phyloP scores from a whole-genome alignment of 2,329 filamentous ascomycete genomes.

The Xenoacremonium recifei region DNA sequence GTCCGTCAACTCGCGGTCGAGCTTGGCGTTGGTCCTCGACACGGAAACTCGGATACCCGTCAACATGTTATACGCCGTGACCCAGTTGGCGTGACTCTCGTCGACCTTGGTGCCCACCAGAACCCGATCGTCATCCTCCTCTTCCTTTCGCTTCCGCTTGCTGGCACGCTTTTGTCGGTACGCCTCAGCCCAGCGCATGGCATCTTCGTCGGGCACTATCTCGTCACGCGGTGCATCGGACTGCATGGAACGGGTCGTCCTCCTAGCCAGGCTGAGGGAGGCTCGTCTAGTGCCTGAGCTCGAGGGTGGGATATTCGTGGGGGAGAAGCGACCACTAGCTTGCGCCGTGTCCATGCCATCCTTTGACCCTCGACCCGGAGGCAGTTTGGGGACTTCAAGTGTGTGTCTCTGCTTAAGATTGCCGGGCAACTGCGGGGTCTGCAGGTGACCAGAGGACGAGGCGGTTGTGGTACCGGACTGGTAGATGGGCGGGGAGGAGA shows the following conservation, averaged over 20 bases:
- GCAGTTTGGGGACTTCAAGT: slow-evolving; percentile 75
- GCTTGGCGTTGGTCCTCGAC: slow-evolving; percentile 92
- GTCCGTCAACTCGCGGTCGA: slow-evolving; percentile 85
- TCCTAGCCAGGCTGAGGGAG: slow-evolving; percentile 79
- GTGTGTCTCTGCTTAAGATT: slow-evolving; percentile 81
- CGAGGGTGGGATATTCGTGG: slow-evolving; percentile 51
- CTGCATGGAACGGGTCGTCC: slow-evolving; percentile 80
- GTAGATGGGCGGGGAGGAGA: slow-evolving; percentile 64
- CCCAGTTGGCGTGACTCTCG: slow-evolving; percentile 95
- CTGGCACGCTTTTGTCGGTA: slow-evolving; percentile 89
- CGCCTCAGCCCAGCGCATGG: slow-evolving; percentile 86
- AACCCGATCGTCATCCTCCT: slow-evolving; percentile 90
- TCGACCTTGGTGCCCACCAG: slow-evolving; percentile 97
- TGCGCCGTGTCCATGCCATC: slow-evolving; percentile 68
- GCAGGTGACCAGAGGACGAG: slow-evolving; percentile 50
- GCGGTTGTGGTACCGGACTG: slow-evolving; percentile 38
- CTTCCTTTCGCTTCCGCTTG: slow-evolving; percentile 78
- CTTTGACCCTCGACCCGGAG: slow-evolving; percentile 66
- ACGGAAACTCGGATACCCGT: slow-evolving; percentile 97
- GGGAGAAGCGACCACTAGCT: slow-evolving; percentile 81
- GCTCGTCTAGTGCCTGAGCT: slow-evolving; percentile 58
- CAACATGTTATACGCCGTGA: slow-evolving; percentile 99
- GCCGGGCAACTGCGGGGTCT: slow-evolving; percentile 44
- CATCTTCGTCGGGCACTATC: slow-evolving; percentile 82
- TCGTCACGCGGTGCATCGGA: slow-evolving; percentile 85